These are phyloP conservation scores for Mitragyna speciosa DNA, from an alignment of 257 asterid genomes.

Conservation along the genomic window DNA sequence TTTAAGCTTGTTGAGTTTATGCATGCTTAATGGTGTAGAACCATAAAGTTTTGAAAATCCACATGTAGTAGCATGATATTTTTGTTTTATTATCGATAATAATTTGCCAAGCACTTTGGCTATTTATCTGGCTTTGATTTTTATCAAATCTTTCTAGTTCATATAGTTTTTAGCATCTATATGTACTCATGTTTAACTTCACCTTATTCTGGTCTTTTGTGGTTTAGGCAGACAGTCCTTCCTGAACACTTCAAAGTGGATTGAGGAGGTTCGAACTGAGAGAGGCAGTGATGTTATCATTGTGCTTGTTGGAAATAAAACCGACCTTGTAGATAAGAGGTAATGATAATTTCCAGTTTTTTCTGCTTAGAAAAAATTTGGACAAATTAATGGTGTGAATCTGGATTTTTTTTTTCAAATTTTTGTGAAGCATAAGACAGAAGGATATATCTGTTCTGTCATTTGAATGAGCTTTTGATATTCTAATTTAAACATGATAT, in stretches of 20 bases:
- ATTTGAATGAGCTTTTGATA: not conserved
- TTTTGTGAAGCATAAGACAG: not conserved
- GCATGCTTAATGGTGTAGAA: not conserved
- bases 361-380: not conserved
- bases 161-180: not conserved
- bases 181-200: too few species aligned
- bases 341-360: constrained; percentile 13
- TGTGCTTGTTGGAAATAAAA: constrained; percentile 88
- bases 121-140: not conserved
- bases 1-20: not conserved
- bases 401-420: not conserved
- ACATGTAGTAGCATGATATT: too few species aligned
- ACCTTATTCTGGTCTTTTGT: not conserved
- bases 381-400: not conserved
- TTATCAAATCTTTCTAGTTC: not conserved
- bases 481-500: not conserved
- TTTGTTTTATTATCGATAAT: not conserved
- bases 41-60: not conserved
- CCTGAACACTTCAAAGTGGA: constrained; percentile 87
- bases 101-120: not conserved
- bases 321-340: constrained; percentile 95
- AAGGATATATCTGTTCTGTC: not conserved
- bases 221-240: constrained; percentile 74
- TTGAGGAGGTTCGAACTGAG: constrained; percentile 93
- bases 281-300: constrained; percentile 91